Base-by-base conservation (phyloP, 2,329 filamentous ascomycete genomes). In the Sporothrix pseudoabietina region DNA sequence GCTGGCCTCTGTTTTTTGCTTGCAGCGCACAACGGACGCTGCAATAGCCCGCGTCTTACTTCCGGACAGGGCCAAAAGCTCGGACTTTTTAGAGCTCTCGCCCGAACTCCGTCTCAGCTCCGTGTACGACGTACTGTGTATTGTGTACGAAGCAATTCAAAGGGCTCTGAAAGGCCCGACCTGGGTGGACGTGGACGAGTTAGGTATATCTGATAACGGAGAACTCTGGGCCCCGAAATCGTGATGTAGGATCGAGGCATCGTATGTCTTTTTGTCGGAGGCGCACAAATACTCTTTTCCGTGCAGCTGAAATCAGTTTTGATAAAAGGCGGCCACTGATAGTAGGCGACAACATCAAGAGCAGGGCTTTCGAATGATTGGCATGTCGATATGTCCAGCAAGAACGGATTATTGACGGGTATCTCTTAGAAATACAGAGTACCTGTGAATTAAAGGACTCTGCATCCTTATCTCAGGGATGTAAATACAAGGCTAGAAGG, bases 31-130 rank as follows among this genome's bases (percentile, higher is more conserved):
- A 10, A 16, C 39, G 61, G 61, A 30, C 39, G 39, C 39, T 65
- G 39, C 52, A 66, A 66, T 66, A n/a, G 39, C 44, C 61, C 61
- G 61, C 39, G 61, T 44, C 39, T 66, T 66, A 66, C 61, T 63
- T 63, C 19, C 19, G n/a, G 3, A 55, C 9, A 22, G 9, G 26
- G 22, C 30, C 52, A 12, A 55, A 30, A 47, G 22, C 61, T 65
- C 61, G 61, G 39, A 63, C 59, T 47, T 65, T 65, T 26, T 39
- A 47, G n/a, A 41, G 4, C 39, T 65, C 39, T 65, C 39, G 61
- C 39, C 61, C 61, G 61, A 65, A 39, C 61, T 47, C 61, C 61
- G 39, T 26, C 26, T 26, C 26, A 26, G 26, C 26, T 26, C 26
- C 26, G 26, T 26, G 26, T 26, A 26, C 26, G 26, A 26, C 26